Evolutionary conservation across 225 moss, liverwort and hornwort species (phyloP), one percentile per base, ranked within the genome.

Genomic region (Lunularia cruciata): DNA sequence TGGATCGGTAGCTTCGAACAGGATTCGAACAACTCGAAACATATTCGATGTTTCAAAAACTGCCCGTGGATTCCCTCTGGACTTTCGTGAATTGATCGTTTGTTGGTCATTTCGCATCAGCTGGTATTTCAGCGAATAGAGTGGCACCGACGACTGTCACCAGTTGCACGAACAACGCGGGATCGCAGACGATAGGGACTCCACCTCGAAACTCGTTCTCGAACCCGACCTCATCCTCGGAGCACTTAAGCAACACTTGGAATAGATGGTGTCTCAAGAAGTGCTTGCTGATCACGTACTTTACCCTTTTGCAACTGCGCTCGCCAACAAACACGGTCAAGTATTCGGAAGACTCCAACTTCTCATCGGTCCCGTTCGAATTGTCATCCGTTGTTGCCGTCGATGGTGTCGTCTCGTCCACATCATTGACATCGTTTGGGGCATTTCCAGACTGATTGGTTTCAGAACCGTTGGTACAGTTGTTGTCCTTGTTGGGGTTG

Each of bases 291-390:
- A 81, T 81, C 0, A 81, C 71, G 13, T 73, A 81, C 63, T 71
- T 81, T 48, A 77, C 77, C 39, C 81, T 38, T 38, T 74, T 66
- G 14, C 74, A 65, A 7, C 72, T 81, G 14, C 81, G 70, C 73
- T 81, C 81, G 6, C 81, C 81, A 0, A 81, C 81, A 11, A 70
- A 70, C 66, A 81, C 81, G 2, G 81, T 81, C 77, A 81, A 58
- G 61, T 81, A 81, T 3, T 81, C 81, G 23, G 69, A 69, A 14
- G 54, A 55, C 40, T 57, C 56, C 28, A 57, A 28, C 35, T 69
- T 57, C 26, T 69, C 55, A 30, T 69, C 69, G 6, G 6, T 34
- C 8, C 7, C 15, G 40, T 43, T 19, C 52, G 52, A 48, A 4
- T 49, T 23, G 4, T 53, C 36, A 3, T 9, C 1, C 6, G 6